Evolutionary conservation across 495 filamentous ascomycete genomes (phyloP).

Genomic region (Aspergillus taichungensis): DNA sequence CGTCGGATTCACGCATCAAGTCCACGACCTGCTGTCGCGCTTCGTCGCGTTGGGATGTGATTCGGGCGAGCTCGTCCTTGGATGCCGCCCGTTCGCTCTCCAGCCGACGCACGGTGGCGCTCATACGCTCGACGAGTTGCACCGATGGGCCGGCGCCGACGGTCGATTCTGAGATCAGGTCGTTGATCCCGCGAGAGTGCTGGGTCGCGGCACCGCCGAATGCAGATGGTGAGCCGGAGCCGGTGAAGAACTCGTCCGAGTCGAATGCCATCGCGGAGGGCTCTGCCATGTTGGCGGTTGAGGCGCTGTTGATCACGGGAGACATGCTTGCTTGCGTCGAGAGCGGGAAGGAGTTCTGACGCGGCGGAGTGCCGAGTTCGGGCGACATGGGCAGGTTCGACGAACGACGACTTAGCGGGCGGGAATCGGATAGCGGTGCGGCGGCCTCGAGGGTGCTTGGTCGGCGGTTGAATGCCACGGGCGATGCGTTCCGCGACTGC

Average conservation of each 20-base stretch:
- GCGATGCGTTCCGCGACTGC: constrained; percentile 40
- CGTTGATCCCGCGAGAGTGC: constrained; percentile 58
- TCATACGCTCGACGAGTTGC: constrained; percentile 95
- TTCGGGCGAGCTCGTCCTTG: constrained; percentile 73
- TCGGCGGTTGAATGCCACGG: constrained; percentile 37
- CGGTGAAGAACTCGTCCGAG: constrained; percentile 60
- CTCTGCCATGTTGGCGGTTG: constrained; percentile 28
- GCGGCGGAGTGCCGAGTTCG: constrained; percentile 32
- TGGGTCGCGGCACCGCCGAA: constrained; percentile 30
- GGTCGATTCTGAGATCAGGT: constrained; percentile 83
- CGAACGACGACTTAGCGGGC: constrained; percentile 40
- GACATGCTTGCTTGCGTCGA: constrained; percentile 30
- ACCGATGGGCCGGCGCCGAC: constrained; percentile 86
- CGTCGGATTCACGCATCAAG: constrained; percentile 78
- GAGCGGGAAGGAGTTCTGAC: constrained; percentile 35
- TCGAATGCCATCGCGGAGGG: constrained; percentile 54
- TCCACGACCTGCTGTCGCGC: constrained; percentile 82
- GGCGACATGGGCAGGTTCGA: constrained; percentile 35
- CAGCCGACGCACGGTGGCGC: constrained; percentile 77
- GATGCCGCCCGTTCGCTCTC: constrained; percentile 83
- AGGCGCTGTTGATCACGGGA: constrained; percentile 22
- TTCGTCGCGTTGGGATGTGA: constrained; percentile 79
- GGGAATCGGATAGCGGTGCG: constrained; percentile 25
- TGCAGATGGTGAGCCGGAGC: constrained; percentile 48
- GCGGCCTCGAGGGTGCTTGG: constrained; percentile 34